phyloP scores from a whole-genome alignment of 805 yeast species.

The Wickerhamomyces sydowiorum region DNA sequence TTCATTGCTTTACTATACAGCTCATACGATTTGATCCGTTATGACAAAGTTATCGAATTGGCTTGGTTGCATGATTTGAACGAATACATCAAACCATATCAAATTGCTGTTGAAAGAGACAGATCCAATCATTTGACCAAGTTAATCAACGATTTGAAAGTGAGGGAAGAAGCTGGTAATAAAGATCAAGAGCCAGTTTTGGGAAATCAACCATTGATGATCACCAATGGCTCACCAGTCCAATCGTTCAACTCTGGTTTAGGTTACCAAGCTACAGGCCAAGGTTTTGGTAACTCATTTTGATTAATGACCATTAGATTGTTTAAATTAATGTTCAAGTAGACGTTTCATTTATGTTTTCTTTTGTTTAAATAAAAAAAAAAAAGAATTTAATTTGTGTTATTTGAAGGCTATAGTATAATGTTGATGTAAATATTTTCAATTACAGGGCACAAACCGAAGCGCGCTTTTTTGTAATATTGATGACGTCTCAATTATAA shows the following conservation, averaged over 20 bases:
- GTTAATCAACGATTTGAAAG: slow-evolving; percentile 64
- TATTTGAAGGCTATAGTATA: too few species aligned
- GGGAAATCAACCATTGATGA: slow-evolving; percentile 67
- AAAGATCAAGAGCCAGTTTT: slow-evolving; percentile 40
- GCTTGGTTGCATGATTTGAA: slow-evolving; percentile 85
- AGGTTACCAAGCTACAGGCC: slow-evolving; percentile 67
- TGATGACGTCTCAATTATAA: too few species aligned
- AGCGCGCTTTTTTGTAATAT: too few species aligned
- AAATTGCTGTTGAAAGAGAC: slow-evolving; percentile 78
- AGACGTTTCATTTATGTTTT: not conserved
- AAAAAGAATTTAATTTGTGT: too few species aligned
- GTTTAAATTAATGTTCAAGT: not conserved
- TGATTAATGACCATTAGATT: not conserved
- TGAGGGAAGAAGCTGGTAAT: slow-evolving; percentile 54
- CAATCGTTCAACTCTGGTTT: slow-evolving; percentile 26
- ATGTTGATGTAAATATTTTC: too few species aligned
- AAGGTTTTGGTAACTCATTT: slow-evolving; percentile 59
- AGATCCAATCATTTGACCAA: slow-evolving; percentile 61
- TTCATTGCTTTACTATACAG: slow-evolving; percentile 84
- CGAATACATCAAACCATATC: slow-evolving; percentile 89
- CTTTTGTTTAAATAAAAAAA: not conserved
- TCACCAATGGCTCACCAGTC: slow-evolving; percentile 66
- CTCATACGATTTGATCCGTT: slow-evolving; percentile 73
- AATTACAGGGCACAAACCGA: too few species aligned
- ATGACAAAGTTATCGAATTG: slow-evolving; percentile 82